Evolutionary conservation across 2,329 filamentous ascomycete species (phyloP).

Genomic region (Pleoardoris graminearum): DNA sequence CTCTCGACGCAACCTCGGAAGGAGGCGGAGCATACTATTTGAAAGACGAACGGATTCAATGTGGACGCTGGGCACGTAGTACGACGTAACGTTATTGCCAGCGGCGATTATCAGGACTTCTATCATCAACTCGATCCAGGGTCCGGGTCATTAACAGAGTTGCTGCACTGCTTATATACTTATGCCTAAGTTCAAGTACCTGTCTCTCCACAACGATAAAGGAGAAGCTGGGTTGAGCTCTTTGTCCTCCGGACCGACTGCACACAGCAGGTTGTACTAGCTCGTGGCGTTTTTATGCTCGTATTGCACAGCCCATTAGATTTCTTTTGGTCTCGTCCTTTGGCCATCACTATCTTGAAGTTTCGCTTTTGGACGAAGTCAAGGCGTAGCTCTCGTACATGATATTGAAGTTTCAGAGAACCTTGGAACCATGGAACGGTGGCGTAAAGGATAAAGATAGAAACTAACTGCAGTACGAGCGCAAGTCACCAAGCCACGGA

Average conservation of each 20-base stretch:
- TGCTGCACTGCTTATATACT: conserved; percentile 60
- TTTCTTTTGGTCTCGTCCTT: conserved; percentile 50
- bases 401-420: no score
- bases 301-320: conserved; percentile 54
- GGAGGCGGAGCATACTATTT: conserved; percentile 56
- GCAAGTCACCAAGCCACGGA: conserved; percentile 28
- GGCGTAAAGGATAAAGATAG: conserved; percentile 51
- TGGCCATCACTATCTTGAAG: conserved; percentile 53
- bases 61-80: conserved; percentile 63
- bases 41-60: conserved; percentile 60
- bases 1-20: conserved; percentile 61
- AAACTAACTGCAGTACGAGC: conserved; percentile 55
- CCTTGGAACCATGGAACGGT: conserved; percentile 55
- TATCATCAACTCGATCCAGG: conserved; percentile 23
- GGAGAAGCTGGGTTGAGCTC: conserved; percentile 55
- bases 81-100: conserved; percentile 48
- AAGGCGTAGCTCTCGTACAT: no score
- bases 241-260: conserved; percentile 49
- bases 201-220: no score
- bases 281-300: conserved; percentile 55
- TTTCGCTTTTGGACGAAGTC: no score
- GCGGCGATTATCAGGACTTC: conserved; percentile 12
- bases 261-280: conserved; percentile 56
- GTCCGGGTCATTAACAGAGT: conserved; percentile 43
- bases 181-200: conserved; percentile 56